A percentile compares a stretch with the other conserved stretches of the same genome.
Evolutionary conservation across 805 yeast species (phyloP).

Genomic region (Candida glaebosa): DNA sequence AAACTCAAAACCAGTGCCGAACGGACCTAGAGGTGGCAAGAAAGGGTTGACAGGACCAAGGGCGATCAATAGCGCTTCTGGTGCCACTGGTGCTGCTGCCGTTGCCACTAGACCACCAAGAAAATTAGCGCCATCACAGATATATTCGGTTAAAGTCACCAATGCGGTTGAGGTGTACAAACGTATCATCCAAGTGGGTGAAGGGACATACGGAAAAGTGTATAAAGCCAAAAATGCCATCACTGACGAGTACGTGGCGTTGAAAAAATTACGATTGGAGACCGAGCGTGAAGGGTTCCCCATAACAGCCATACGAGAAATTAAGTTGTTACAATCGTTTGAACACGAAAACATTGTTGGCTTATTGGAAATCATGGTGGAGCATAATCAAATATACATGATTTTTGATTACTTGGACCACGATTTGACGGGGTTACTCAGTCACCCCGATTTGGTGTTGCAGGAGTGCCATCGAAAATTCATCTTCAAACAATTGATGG

Average conservation of each 20-base stretch:
- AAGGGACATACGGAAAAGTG: constrained; percentile 97
- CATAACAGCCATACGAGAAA: constrained; percentile 90
- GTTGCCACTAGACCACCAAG: constrained; percentile 3
- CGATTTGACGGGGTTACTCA: constrained; percentile 82
- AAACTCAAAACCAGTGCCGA: constrained; percentile 9
- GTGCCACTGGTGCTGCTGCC: not conserved
- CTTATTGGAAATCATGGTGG: constrained; percentile 86
- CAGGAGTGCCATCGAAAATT: constrained; percentile 64
- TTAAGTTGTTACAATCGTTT: constrained; percentile 76
- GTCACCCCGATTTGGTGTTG: constrained; percentile 66
- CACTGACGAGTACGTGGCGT: constrained; percentile 75
- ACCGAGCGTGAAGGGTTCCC: constrained; percentile 94
- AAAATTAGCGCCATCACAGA: constrained; percentile 25
- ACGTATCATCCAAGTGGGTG: constrained; percentile 89
- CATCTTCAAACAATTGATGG: constrained; percentile 60
- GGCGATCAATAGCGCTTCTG: too few relatives aligned
- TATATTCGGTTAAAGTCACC: constrained; percentile 27
- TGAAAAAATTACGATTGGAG: constrained; percentile 81
- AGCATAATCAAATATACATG: constrained; percentile 73
- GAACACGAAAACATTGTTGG: constrained; percentile 81
- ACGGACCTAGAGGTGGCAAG: constrained; percentile 12
- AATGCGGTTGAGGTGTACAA: constrained; percentile 49
- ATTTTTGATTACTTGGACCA: constrained; percentile 91
- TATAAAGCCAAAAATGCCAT: constrained; percentile 75
- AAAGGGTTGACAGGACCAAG: too few relatives aligned